Evolutionary conservation across 225 moss, liverwort and hornwort species (phyloP), one percentile per base, ranked within the genome.

Genomic region (Pleurozium schreberi): DNA sequence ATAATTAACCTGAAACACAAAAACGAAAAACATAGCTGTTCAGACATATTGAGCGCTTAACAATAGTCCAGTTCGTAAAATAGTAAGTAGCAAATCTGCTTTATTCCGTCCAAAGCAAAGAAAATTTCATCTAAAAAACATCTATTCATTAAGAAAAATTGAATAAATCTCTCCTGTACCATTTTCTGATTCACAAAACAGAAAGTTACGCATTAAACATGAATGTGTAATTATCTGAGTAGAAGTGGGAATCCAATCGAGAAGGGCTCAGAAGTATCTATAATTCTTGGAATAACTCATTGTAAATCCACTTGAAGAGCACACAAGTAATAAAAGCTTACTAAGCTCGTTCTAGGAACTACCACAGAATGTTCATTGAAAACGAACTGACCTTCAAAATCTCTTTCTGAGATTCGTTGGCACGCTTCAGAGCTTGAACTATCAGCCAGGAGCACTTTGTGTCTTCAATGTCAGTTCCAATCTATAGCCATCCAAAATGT

Each of bases 361-460:
- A 83, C 71, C 63, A 85, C 34, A 55, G 26, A 85, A 60, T 65
- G 71, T 53, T 57, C 40, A 15, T 66, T 21, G 85, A 67, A 80
- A 69, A 40, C 70, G 38, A 68, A 76, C 76, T 64, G 65, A 96
- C 98, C 90, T 96, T 93, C 86, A 96, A 88, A 5, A 78, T 90
- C 68, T 83, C 78, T 85, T 99, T 99, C 91, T 99, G 97, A 80
- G 91, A 89, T 71, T 93, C 94, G 91, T 93, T 93, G 75, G 98
- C 98, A 82, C 91, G 92, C 86, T 95, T 94, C 92, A 99, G 88
- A 79, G 98, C 98, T 92, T 96, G 97, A 78, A 97, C 97, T 33
- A 99, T 92, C 86, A 99, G 81, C 97, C 98, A 99, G n/a, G 98
- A 99, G 87, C 98, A 99, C 91, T 97, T 99, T 13, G 97, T 97